phyloP scores from a whole-genome alignment of 306 rosid species.

The Castanea mollissima region DNA sequence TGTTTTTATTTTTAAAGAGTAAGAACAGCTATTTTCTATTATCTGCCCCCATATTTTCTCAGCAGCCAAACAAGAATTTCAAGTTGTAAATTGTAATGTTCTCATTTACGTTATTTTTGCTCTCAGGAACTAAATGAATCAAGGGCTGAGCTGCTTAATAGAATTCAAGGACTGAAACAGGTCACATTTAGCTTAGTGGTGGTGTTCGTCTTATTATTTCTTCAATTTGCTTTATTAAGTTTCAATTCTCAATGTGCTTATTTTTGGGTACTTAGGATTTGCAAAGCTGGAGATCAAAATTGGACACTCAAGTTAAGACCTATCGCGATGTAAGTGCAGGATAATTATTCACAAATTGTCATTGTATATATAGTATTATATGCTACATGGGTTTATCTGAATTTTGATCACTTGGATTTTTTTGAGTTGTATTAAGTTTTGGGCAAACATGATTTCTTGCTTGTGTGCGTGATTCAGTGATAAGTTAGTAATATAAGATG shows the following conservation, averaged over 20 bases:
- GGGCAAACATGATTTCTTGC: neutral
- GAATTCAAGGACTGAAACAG: slow-evolving; percentile 89
- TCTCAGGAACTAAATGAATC: slow-evolving; percentile 86
- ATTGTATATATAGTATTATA: neutral
- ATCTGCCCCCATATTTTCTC: neutral
- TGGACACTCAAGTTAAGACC: slow-evolving; percentile 82
- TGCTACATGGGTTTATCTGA: neutral
- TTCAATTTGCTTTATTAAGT: slow-evolving; percentile 3
- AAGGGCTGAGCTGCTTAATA: slow-evolving; percentile 75
- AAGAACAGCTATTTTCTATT: too few species aligned
- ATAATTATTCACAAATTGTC: neutral
- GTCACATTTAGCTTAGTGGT: slow-evolving; percentile 24
- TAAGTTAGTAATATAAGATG: neutral
- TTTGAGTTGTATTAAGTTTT: neutral
- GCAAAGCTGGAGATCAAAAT: slow-evolving; percentile 87
- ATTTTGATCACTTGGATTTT: neutral
- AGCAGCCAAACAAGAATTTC: neutral
- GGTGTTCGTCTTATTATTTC: slow-evolving; percentile 4
- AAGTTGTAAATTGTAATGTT: neutral
- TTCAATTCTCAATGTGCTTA: neutral
- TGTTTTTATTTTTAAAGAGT: too few species aligned
- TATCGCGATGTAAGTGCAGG: slow-evolving; percentile 73
- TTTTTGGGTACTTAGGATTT: slow-evolving; percentile 58
- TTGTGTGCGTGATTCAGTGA: neutral
- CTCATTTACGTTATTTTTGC: slow-evolving; percentile 5